phyloP scores from a whole-genome alignment of 1,284 basidiomycete genomes.

The Heterobasidion occidentale region DNA sequence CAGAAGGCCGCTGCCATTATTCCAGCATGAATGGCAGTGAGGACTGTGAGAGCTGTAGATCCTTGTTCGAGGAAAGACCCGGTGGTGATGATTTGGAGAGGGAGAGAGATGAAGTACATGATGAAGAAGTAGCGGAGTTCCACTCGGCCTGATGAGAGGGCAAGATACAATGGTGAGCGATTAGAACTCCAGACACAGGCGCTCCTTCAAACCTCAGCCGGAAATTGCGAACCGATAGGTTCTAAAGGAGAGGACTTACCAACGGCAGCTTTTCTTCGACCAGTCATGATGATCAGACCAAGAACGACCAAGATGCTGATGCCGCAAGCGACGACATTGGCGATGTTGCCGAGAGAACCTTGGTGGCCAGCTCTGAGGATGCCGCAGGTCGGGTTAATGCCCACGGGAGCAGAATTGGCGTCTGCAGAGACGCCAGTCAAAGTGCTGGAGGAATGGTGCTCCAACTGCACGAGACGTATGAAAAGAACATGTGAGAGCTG shows the following conservation, averaged over 20 bases:
- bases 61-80: slow-evolving; percentile 74
- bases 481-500: too few relatives aligned
- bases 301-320: slow-evolving; percentile 45
- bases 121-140: slow-evolving; percentile 62
- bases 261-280: slow-evolving; percentile 43
- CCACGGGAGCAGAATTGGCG: slow-evolving; percentile 41
- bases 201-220: too few relatives aligned
- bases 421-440: slow-evolving; percentile 33
- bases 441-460: slow-evolving; percentile 21
- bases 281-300: slow-evolving; percentile 37
- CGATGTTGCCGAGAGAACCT: slow-evolving; percentile 51
- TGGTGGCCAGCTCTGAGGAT: slow-evolving; percentile 29
- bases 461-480: slow-evolving; percentile 20
- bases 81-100: slow-evolving; percentile 72
- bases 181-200: neutral
- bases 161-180: neutral
- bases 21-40: slow-evolving; percentile 73
- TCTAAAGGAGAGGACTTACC: slow-evolving; percentile 19
- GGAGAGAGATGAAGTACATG: slow-evolving; percentile 64
- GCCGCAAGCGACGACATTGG: slow-evolving; percentile 63
- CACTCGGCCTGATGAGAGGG: slow-evolving; percentile 41
- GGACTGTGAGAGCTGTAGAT: slow-evolving; percentile 51
- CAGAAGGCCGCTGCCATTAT: slow-evolving; percentile 69
- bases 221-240: neutral
- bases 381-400: slow-evolving; percentile 50